Percentiles rank a stretch among this genome's conserved stretches.
Conservation (phyloP, 441 rosid species). For the Euphorbia corollata region DNA sequence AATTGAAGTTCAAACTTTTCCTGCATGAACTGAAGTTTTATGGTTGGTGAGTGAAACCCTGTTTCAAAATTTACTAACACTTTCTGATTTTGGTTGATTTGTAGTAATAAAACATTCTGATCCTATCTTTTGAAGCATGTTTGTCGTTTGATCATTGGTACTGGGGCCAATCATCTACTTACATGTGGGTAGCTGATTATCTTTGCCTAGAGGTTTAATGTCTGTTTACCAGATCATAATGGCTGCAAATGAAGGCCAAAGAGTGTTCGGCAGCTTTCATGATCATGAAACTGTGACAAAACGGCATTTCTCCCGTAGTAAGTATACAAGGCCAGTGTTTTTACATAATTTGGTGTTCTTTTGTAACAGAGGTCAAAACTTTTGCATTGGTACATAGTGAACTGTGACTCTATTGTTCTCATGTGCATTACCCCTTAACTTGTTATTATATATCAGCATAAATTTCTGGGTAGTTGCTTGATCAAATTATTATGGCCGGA, state of each 20-base stretch:
- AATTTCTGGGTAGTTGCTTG: background rate
- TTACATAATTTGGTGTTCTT: background rate
- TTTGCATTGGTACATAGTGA: background rate
- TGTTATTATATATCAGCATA: background rate
- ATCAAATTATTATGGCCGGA: too few species aligned
- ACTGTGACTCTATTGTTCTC: background rate
- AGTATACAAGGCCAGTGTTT: constrained; percentile 10
- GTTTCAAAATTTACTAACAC: background rate
- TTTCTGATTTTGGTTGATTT: constrained; percentile 16
- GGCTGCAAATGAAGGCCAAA: background rate
- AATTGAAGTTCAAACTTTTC: constrained; percentile 8
- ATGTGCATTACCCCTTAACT: background rate
- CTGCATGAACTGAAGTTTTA: too few species aligned
- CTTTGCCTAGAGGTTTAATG: too few species aligned
- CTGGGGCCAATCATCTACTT: too few species aligned
- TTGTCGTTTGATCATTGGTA: too few species aligned
- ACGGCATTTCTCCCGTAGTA: constrained; percentile 9
- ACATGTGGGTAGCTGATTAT: too few species aligned
- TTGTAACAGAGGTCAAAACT: constrained; percentile 6
- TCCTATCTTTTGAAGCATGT: background rate
- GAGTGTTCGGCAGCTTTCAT: constrained; percentile 7
- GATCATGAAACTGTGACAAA: background rate
- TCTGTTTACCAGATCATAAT: background rate
- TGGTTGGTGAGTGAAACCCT: too few species aligned
- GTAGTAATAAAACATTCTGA: background rate